A percentile compares a stretch with the other conserved stretches of the same genome.
Conservation (phyloP, 805 yeast genomes). For the Candida cerambycidarum region DNA sequence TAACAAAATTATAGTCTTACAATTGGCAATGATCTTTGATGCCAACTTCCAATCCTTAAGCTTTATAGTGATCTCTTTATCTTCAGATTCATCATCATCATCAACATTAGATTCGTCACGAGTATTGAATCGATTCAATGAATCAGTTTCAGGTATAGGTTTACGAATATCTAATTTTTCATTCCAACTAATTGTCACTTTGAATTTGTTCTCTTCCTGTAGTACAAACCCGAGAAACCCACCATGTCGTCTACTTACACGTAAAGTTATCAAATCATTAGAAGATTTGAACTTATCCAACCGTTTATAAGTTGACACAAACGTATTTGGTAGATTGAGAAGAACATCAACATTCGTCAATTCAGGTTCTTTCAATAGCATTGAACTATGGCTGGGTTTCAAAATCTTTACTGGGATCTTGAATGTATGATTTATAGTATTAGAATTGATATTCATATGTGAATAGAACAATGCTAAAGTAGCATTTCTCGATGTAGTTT, state of each 20-base stretch:
- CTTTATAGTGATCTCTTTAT: constrained; percentile 50
- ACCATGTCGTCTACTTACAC: constrained; percentile 43
- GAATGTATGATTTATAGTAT: constrained; percentile 60
- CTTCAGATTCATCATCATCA: constrained; percentile 21
- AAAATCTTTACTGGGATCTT: constrained; percentile 70
- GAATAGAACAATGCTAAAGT: constrained; percentile 56
- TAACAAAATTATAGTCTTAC: constrained; percentile 60
- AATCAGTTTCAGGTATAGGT: constrained; percentile 21
- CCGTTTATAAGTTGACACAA: constrained; percentile 55
- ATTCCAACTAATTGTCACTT: constrained; percentile 61
- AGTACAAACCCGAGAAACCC: constrained; percentile 54
- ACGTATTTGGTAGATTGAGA: constrained; percentile 51
- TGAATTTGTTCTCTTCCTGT: constrained; percentile 53
- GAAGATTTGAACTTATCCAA: constrained; percentile 57
- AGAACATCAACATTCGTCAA: constrained; percentile 54
- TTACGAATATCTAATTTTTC: constrained; percentile 47
- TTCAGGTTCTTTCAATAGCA: constrained; percentile 60
- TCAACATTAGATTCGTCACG: constrained; percentile 7
- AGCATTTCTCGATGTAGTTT: constrained; percentile 42
- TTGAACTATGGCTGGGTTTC: constrained; percentile 51
- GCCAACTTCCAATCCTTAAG: constrained; percentile 71
- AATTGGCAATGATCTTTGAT: constrained; percentile 56
- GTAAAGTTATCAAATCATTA: constrained; percentile 47
- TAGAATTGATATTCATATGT: constrained; percentile 41
- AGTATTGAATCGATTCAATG: constrained; percentile 17